Conservation (phyloP, 768 basidiomycete species). For the Epithele typhae region DNA sequence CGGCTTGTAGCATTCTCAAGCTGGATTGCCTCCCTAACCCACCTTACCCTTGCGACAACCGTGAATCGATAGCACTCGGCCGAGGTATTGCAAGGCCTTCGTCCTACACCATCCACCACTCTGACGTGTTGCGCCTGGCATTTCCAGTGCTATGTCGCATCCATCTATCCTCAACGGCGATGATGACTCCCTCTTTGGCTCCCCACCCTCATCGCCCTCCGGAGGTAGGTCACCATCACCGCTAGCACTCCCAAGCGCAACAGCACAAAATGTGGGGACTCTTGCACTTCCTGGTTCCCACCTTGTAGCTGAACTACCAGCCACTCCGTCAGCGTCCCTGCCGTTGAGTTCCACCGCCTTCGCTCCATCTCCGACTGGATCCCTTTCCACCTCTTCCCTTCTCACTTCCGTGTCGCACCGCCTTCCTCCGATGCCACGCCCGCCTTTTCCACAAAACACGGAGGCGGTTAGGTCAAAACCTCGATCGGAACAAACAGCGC, state of each 20-base stretch:
- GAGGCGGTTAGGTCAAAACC: no score
- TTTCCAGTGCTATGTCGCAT: conserved; percentile 21
- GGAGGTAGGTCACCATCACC: conserved; percentile 76
- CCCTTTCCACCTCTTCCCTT: conserved; percentile 1
- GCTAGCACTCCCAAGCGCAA: conserved; percentile 53
- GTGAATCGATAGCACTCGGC: conserved; percentile 17
- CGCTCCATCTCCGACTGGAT: conserved; percentile 27
- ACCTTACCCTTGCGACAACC: not conserved
- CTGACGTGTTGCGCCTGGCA: not conserved
- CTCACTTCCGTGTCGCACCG: no score
- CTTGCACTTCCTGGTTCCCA: conserved; percentile 98
- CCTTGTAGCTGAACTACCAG: conserved; percentile 80
- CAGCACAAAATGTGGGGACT: conserved; percentile 90
- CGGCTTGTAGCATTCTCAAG: not conserved
- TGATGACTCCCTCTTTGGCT: conserved; percentile 75
- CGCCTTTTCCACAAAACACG: no score
- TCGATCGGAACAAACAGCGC: conserved; percentile 1
- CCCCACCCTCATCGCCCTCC: conserved; percentile 64
- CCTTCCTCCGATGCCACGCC: no score
- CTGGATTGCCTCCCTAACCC: conserved; percentile 10
- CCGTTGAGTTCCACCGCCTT: conserved; percentile 22
- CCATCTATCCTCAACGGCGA: conserved; percentile 36
- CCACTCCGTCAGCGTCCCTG: conserved; percentile 72
- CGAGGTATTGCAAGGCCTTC: conserved; percentile 7
- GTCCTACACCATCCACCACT: not conserved